These are phyloP conservation scores for Eremothecium coryli DNA, from an alignment of 1,139 yeast species.

Conservation along the genomic window DNA sequence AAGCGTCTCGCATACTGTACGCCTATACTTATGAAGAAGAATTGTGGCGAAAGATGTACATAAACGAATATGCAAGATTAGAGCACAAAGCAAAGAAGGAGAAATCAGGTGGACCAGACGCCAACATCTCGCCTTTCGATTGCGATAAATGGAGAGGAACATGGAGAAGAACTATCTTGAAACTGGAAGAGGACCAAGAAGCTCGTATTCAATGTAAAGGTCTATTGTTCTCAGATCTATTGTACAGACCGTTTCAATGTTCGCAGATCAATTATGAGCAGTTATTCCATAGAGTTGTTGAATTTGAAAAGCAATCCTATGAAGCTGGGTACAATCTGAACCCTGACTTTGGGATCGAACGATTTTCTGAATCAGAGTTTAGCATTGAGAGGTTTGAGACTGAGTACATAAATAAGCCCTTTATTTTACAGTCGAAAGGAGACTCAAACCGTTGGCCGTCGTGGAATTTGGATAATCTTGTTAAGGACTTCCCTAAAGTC, in stretches of 20 bases:
- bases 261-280: conserved; percentile 53
- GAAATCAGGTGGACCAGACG: conserved; percentile 10
- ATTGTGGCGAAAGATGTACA: conserved; percentile 57
- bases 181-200: conserved; percentile 29
- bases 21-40: conserved; percentile 70
- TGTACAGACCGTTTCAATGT: conserved; percentile 75
- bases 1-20: conserved; percentile 57
- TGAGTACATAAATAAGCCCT: conserved; percentile 49
- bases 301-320: conserved; percentile 37
- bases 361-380: conserved; percentile 39
- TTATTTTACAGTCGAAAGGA: conserved; percentile 43
- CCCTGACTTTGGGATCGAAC: conserved; percentile 28
- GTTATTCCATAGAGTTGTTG: conserved; percentile 40
- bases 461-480: conserved; percentile 50
- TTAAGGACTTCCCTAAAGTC: conserved; percentile 47
- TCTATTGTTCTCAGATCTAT: conserved; percentile 47
- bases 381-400: conserved; percentile 39
- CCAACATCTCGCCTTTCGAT: conserved; percentile 22
- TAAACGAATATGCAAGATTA: conserved; percentile 27
- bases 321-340: conserved; percentile 18
- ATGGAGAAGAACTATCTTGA: conserved; percentile 60
- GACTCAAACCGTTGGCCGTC: conserved; percentile 48
- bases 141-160: conserved; percentile 56
- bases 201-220: conserved; percentile 37
- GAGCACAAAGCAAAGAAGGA: conserved; percentile 13